Evolutionary conservation across 2,329 filamentous ascomycete genomes (phyloP).

Genomic region (Penicillium vulpinum): DNA sequence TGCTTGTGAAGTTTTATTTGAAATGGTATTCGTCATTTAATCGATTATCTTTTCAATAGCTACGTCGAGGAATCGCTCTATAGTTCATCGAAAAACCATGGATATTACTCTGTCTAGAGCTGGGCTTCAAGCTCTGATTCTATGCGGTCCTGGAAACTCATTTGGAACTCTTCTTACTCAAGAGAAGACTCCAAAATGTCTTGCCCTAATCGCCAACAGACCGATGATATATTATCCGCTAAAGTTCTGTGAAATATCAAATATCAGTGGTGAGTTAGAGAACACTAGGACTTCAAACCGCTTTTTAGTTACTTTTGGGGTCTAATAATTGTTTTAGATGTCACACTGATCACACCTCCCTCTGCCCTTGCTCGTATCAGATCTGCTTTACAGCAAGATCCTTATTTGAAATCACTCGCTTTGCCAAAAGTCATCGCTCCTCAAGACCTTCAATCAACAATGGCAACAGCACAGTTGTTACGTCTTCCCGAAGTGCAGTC

Average conservation of each 20-base stretch:
- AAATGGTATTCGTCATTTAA: background rate
- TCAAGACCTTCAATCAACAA: background rate
- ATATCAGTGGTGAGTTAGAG: background rate
- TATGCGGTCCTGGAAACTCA: constrained; percentile 1
- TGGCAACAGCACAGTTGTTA: background rate
- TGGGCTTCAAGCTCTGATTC: background rate
- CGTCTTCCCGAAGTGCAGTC: constrained; percentile 1
- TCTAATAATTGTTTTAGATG: background rate
- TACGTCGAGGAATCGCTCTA: background rate
- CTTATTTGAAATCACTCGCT: background rate
- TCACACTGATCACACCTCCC: background rate
- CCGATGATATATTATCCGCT: constrained; percentile 3
- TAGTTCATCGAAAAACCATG: background rate
- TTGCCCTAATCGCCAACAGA: background rate
- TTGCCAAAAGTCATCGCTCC: background rate
- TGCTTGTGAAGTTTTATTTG: background rate
- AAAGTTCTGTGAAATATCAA: background rate
- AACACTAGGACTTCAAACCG: background rate
- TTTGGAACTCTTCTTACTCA: background rate
- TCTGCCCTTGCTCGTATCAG: background rate
- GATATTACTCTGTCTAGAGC: background rate
- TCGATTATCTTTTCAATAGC: background rate
- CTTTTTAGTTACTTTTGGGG: background rate
- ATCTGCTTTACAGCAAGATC: background rate
- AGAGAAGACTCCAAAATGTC: background rate